Conservation (phyloP, 768 basidiomycete species). For the Rossbeevera mucosa region DNA sequence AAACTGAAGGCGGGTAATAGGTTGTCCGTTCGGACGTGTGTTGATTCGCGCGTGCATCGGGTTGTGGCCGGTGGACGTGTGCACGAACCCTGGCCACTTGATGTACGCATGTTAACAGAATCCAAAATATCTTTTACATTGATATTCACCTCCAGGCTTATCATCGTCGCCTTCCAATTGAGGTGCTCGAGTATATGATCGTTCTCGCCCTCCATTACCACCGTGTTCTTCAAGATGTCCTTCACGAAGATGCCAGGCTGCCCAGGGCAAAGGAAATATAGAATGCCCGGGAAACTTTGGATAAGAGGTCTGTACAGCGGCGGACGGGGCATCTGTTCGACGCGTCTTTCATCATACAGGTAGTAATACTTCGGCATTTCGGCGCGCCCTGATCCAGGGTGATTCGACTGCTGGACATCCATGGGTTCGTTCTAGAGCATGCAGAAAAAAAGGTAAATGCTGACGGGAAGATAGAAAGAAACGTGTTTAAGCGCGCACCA, state of each 20-base stretch:
- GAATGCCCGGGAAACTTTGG: neutral
- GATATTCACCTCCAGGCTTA: neutral
- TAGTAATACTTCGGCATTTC: neutral
- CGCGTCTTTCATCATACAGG: neutral
- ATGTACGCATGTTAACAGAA: neutral
- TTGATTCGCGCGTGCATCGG: neutral
- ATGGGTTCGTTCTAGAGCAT: neutral
- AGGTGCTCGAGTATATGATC: neutral
- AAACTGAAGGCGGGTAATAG: neutral
- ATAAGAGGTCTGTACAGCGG: neutral
- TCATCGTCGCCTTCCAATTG: neutral
- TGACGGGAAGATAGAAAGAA: no score
- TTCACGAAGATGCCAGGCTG: neutral
- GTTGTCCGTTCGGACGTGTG: neutral
- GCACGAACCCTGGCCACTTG: neutral
- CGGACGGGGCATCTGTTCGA: slow-evolving; percentile 1
- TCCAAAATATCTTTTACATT: no score
- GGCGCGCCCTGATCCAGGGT: neutral
- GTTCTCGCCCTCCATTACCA: neutral
- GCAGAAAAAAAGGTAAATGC: neutral
- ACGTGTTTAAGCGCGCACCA: neutral
- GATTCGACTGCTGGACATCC: neutral
- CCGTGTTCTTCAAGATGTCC: neutral
- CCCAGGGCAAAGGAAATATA: neutral
- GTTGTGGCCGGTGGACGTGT: neutral